Conservation (phyloP, 805 yeast species). For the Metschnikowia rubicola region DNA sequence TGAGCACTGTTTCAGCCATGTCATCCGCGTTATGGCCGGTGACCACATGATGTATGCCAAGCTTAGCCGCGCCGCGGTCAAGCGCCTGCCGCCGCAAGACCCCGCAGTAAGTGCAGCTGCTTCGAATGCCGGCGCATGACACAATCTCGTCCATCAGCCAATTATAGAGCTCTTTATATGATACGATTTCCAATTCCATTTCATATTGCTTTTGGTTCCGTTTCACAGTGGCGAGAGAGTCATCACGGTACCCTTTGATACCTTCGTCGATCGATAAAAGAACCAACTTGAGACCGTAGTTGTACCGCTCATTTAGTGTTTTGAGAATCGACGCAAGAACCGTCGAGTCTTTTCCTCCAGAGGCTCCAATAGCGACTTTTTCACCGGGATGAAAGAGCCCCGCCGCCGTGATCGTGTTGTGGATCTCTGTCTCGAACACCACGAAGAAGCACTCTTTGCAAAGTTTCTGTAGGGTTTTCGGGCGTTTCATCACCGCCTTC, state of each 20-base stretch:
- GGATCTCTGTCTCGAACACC: conserved; percentile 94
- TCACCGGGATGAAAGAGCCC: conserved; percentile 78
- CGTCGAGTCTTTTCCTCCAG: conserved; percentile 98
- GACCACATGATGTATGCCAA: conserved; percentile 84
- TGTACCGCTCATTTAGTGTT: conserved; percentile 79
- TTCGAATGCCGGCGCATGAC: conserved; percentile 86
- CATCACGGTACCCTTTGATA: conserved; percentile 94
- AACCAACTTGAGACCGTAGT: conserved; percentile 83
- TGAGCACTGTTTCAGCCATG: conserved; percentile 96
- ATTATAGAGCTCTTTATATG: conserved; percentile 83
- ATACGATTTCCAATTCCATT: conserved; percentile 76
- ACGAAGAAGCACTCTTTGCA: conserved; percentile 88
- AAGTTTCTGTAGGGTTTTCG: conserved; percentile 84
- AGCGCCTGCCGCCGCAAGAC: conserved; percentile 94
- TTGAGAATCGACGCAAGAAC: conserved; percentile 88
- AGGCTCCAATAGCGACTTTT: conserved; percentile 93
- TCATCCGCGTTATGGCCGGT: conserved; percentile 99
- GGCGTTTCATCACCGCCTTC: conserved; percentile 85
- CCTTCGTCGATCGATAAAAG: conserved; percentile 93
- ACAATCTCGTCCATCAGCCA: conserved; percentile 99
- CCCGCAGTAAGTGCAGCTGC: conserved; percentile 97
- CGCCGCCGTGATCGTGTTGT: conserved; percentile 74
- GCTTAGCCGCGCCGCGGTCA: conserved; percentile 89
- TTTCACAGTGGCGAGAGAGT: conserved; percentile 93
- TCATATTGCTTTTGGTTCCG: conserved; percentile 83